Conservation (phyloP, 2,329 filamentous ascomycete species). For the Aspergillus alliaceus region DNA sequence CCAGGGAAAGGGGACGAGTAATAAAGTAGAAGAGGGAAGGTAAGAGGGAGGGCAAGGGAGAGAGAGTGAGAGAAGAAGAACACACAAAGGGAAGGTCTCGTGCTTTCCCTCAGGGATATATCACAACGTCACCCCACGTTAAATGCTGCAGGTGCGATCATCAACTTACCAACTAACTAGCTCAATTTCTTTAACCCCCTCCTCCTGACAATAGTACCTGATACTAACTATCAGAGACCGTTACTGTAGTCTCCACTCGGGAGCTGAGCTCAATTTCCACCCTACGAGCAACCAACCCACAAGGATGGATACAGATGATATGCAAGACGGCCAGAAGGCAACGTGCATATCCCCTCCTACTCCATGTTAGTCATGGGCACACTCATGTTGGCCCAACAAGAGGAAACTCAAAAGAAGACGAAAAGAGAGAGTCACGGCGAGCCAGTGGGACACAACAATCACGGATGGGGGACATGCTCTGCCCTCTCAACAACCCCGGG, state of each 20-base stretch:
- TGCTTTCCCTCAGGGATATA: neutral
- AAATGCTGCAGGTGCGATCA: neutral
- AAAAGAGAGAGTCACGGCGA: neutral
- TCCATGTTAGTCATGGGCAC: neutral
- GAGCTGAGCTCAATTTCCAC: neutral
- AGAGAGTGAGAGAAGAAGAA: neutral
- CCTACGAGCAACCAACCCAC: neutral
- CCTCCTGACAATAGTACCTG: neutral
- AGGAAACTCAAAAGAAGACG: neutral
- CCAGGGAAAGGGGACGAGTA: conserved; percentile 3
- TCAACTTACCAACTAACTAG: neutral
- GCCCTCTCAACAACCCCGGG: neutral
- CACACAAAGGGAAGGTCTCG: neutral
- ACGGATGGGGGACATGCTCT: neutral
- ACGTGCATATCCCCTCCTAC: neutral
- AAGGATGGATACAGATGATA: neutral
- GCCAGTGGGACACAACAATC: neutral
- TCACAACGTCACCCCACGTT: conserved; percentile 5
- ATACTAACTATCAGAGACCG: neutral
- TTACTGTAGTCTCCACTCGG: neutral
- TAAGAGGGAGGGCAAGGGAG: neutral
- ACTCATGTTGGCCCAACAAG: neutral
- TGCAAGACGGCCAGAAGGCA: neutral
- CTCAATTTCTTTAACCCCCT: neutral
- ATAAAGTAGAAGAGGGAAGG: neutral